Conservation (phyloP, 192 early-diverging fungal species). For the Rhizophagus prolifer region DNA sequence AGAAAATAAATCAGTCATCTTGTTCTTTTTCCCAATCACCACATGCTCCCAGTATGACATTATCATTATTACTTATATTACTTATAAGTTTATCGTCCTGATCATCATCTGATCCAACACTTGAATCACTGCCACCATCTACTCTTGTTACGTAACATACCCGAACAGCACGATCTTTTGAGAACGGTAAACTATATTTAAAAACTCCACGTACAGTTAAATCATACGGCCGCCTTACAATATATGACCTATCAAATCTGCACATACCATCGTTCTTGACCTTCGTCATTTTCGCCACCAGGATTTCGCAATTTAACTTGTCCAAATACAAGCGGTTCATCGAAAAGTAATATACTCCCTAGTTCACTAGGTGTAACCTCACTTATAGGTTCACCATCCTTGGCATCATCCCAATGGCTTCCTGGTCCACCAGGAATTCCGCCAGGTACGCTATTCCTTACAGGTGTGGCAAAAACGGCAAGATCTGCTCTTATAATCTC, state of each 20-base stretch:
- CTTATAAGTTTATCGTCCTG: not conserved
- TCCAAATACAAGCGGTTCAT: constrained; percentile 28
- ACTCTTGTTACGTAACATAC: constrained; percentile 7
- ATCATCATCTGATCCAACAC: not conserved
- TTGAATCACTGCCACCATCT: not conserved
- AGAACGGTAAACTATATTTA: constrained; percentile 17
- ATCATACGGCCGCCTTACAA: not conserved
- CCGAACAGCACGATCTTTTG: not conserved
- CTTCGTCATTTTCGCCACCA: constrained; percentile 9
- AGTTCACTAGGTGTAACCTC: constrained; percentile 25
- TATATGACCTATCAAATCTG: constrained; percentile 2
- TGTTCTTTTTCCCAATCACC: constrained; percentile 13
- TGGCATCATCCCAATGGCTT: constrained; percentile 12
- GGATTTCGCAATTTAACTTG: constrained; percentile 19
- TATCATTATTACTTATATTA: not conserved
- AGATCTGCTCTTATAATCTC: constrained; percentile 56
- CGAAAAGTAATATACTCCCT: constrained; percentile 24
- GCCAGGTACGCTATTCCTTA: constrained; percentile 24
- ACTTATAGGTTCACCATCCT: not conserved
- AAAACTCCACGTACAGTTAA: constrained; percentile 20
- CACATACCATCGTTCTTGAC: constrained; percentile 15
- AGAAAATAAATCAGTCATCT: not conserved
- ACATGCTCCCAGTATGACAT: not conserved
- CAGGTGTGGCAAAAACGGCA: constrained; percentile 62
- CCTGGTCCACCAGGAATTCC: constrained; percentile 25